Conservation (phyloP, 2,329 filamentous ascomycete species). For the Trichoderma sp. region DNA sequence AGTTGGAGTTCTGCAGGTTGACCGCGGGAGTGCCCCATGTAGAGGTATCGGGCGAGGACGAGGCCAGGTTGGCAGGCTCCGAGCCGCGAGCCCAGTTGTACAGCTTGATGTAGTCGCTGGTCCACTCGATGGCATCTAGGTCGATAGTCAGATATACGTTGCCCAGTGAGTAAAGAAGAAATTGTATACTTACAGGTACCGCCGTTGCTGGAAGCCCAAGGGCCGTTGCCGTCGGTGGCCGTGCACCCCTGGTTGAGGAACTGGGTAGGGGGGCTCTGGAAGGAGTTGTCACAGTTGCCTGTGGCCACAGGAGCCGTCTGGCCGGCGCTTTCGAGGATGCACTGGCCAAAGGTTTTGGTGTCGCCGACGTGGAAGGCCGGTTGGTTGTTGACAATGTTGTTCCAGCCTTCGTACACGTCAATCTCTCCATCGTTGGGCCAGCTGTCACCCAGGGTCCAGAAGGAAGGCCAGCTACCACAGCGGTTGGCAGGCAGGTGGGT, state of each 20-base stretch:
- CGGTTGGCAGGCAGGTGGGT: conserved; percentile 65
- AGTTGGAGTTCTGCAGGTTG: conserved; percentile 59
- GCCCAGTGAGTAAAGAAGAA: no score
- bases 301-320: conserved; percentile 41
- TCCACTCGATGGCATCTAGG: conserved; percentile 49
- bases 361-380: conserved; percentile 61
- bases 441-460: conserved; percentile 55
- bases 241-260: conserved; percentile 47
- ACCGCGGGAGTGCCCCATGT: conserved; percentile 67
- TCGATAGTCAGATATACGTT: background rate
- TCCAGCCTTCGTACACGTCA: conserved; percentile 69
- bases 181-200: conserved; percentile 47
- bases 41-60: conserved; percentile 59
- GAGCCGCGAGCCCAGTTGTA: conserved; percentile 43
- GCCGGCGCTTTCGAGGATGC: conserved; percentile 38
- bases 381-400: conserved; percentile 55
- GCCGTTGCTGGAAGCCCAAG: conserved; percentile 44
- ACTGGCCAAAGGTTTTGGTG: conserved; percentile 39
- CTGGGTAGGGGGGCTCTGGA: conserved; percentile 40
- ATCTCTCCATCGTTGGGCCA: conserved; percentile 68
- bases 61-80: conserved; percentile 42
- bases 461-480: conserved; percentile 74
- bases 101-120: conserved; percentile 45
- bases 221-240: conserved; percentile 43
- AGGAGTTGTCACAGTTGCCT: conserved; percentile 47